Conservation (phyloP, 2,329 filamentous ascomycete species). For the Parastagonospora nodorum region DNA sequence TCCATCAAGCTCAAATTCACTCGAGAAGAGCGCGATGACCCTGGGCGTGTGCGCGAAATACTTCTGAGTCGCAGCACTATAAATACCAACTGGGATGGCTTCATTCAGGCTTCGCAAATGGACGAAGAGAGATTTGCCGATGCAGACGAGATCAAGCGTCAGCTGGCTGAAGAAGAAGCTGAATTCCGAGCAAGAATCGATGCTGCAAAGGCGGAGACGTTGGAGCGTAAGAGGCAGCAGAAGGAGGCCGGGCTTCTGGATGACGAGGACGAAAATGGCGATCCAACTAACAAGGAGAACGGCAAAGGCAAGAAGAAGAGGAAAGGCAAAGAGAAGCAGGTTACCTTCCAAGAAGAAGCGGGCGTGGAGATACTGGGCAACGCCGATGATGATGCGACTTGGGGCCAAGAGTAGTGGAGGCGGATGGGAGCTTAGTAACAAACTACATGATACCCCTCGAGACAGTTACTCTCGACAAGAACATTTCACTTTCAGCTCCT, state of each 20-base stretch:
- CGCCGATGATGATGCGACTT: conserved; percentile 34
- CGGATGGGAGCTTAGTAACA: background rate
- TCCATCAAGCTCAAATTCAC: conserved; percentile 84
- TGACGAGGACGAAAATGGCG: conserved; percentile 25
- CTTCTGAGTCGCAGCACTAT: conserved; percentile 55
- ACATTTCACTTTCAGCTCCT: background rate
- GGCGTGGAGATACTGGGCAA: conserved; percentile 37
- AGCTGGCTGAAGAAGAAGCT: conserved; percentile 31
- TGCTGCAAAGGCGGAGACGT: conserved; percentile 37
- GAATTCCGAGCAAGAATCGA: conserved; percentile 44
- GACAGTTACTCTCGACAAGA: no score
- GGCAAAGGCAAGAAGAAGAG: conserved; percentile 38
- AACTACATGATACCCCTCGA: background rate
- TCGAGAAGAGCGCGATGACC: conserved; percentile 73
- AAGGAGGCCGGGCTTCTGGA: conserved; percentile 28
- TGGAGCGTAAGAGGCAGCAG: conserved; percentile 46
- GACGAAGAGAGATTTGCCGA: conserved; percentile 45
- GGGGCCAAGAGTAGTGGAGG: conserved; percentile 19
- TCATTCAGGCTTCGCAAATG: conserved; percentile 40
- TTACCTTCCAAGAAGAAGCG: conserved; percentile 33
- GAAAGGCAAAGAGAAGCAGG: conserved; percentile 31
- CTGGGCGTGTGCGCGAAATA: conserved; percentile 66
- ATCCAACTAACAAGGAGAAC: conserved; percentile 24
- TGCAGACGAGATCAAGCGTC: conserved; percentile 39
- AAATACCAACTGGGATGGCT: conserved; percentile 44